These are phyloP conservation scores for Fusarium sp. DNA, from an alignment of 2,329 filamentous ascomycete species.

Conservation along the genomic window DNA sequence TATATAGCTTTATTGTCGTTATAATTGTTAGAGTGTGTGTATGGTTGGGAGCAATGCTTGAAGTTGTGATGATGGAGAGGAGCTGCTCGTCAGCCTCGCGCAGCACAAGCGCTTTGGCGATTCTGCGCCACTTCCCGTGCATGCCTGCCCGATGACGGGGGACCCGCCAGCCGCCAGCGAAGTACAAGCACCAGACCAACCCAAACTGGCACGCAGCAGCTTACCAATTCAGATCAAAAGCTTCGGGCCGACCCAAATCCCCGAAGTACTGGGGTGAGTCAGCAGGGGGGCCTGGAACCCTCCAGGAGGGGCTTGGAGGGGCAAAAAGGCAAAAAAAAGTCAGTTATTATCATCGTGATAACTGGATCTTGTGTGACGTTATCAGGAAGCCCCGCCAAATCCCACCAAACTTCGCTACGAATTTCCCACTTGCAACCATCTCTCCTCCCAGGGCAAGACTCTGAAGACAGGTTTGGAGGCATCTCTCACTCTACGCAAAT, in stretches of 20 bases:
- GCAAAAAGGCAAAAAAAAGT: constrained; percentile 37
- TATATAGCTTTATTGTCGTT: neutral
- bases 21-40: neutral
- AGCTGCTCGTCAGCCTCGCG: constrained; percentile 34
- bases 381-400: constrained; percentile 45
- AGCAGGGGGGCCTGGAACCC: constrained; percentile 25
- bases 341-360: constrained; percentile 39
- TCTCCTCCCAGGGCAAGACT: constrained; percentile 3
- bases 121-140: constrained; percentile 24
- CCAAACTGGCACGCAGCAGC: constrained; percentile 12
- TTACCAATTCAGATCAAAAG: neutral
- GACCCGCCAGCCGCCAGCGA: neutral
- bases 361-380: constrained; percentile 44
- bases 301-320: constrained; percentile 31
- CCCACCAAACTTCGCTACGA: constrained; percentile 41
- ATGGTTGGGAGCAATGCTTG: neutral
- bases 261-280: constrained; percentile 5
- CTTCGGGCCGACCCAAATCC: neutral
- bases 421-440: constrained; percentile 33
- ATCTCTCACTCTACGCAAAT: neutral
- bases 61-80: constrained; percentile 9
- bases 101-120: constrained; percentile 8
- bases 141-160: neutral
- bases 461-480: neutral
- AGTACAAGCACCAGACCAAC: neutral